Conservation (phyloP, 2,329 filamentous ascomycete species). For the Aspergillus glaucus region DNA sequence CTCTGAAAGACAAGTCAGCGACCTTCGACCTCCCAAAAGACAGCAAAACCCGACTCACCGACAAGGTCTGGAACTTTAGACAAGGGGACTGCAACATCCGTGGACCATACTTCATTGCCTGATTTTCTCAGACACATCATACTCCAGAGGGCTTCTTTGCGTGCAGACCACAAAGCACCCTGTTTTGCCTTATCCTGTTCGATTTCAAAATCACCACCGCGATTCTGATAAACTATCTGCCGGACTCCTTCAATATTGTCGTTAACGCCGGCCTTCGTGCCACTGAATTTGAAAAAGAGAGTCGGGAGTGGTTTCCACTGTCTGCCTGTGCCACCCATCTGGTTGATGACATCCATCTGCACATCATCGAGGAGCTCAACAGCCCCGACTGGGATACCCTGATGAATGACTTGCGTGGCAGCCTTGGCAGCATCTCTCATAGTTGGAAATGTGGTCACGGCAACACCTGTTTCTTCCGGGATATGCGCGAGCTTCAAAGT, state of each 20-base stretch:
- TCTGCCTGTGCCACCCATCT: conserved; percentile 50
- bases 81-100: conserved; percentile 54
- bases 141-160: conserved; percentile 53
- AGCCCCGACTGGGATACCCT: conserved; percentile 55
- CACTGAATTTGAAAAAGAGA: conserved; percentile 53
- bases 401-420: conserved; percentile 57
- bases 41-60: conserved; percentile 24
- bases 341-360: conserved; percentile 60
- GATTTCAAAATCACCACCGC: conserved; percentile 41
- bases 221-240: conserved; percentile 44
- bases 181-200: conserved; percentile 44
- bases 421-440: conserved; percentile 55
- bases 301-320: conserved; percentile 28
- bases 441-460: conserved; percentile 52
- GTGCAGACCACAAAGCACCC: conserved; percentile 49
- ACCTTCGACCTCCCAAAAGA: too few relatives aligned
- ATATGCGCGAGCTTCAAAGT: conserved; percentile 60
- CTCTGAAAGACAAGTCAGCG: conserved; percentile 40
- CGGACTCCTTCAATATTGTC: conserved; percentile 68
- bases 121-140: conserved; percentile 49
- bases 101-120: conserved; percentile 51
- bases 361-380: conserved; percentile 55
- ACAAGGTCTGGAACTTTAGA: conserved; percentile 54
- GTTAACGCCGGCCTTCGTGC: conserved; percentile 63
- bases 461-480: conserved; percentile 56